These are phyloP conservation scores for Penicillium alfredii DNA, from an alignment of 495 filamentous ascomycete species.

Conservation along the genomic window DNA sequence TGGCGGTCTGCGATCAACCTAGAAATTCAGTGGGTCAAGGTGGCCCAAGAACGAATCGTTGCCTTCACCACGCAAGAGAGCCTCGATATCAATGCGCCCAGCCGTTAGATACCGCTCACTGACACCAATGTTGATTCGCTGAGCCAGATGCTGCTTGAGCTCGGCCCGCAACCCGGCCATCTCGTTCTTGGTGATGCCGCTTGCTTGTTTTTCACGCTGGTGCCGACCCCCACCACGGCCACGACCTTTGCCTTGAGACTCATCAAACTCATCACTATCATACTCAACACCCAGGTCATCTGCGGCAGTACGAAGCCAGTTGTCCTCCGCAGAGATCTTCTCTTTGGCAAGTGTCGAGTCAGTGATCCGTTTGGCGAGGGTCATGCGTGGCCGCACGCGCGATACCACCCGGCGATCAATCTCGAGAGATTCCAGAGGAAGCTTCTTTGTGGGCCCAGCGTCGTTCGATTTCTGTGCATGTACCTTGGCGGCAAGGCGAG, in stretches of 20 bases:
- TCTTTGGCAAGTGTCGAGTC: constrained; percentile 81
- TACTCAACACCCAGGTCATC: constrained; percentile 94
- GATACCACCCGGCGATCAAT: constrained; percentile 74
- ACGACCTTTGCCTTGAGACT: constrained; percentile 56
- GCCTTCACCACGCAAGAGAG: constrained; percentile 59
- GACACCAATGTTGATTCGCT: constrained; percentile 84
- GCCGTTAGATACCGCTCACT: constrained; percentile 83
- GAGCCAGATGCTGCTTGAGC: constrained; percentile 51
- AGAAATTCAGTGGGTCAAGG: constrained; percentile 49
- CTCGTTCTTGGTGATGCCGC: constrained; percentile 63
- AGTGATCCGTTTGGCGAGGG: constrained; percentile 74
- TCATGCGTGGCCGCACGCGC: constrained; percentile 65
- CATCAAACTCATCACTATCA: constrained; percentile 77
- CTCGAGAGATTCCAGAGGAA: constrained; percentile 70
- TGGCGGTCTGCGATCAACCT: no score
- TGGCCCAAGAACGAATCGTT: constrained; percentile 56
- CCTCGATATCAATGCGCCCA: constrained; percentile 75
- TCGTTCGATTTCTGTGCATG: constrained; percentile 53
- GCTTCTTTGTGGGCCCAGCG: constrained; percentile 43
- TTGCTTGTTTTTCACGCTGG: constrained; percentile 65
- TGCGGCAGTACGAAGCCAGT: constrained; percentile 76
- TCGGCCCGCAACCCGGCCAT: constrained; percentile 45
- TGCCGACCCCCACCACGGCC: constrained; percentile 64
- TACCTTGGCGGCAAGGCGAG: constrained; percentile 80
- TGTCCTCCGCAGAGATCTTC: constrained; percentile 73